A percentile compares a stretch with the other conserved stretches of the same genome.
phyloP scores from a whole-genome alignment of 768 basidiomycete species.

The Mrakia blollopis region DNA sequence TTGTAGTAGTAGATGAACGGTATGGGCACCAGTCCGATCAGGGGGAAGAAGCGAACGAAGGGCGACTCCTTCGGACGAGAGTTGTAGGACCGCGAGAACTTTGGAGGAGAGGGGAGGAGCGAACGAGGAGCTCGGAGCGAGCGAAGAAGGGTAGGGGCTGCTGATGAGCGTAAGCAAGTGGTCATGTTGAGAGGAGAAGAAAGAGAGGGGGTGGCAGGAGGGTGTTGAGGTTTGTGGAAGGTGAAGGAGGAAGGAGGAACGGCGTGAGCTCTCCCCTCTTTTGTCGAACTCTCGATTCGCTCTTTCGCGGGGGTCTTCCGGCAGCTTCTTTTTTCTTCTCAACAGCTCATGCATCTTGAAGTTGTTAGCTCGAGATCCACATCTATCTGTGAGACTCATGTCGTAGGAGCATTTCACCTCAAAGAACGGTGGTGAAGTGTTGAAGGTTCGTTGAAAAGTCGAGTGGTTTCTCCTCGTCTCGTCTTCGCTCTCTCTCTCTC shows the following conservation, averaged over 20 bases:
- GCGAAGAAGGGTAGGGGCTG: slow-evolving; percentile 58
- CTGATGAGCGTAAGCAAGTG: slow-evolving; percentile 55
- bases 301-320: slow-evolving; percentile 19
- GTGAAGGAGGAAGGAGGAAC: background rate
- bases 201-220: slow-evolving; percentile 12
- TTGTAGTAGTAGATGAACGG: too few species aligned
- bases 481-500: too few species aligned
- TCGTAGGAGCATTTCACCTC: too few species aligned
- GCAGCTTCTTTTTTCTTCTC: slow-evolving; percentile 66
- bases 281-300: too few species aligned
- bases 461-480: too few species aligned
- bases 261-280: too few species aligned
- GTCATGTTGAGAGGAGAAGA: background rate
- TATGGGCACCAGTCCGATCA: too few species aligned
- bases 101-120: slow-evolving; percentile 59
- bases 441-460: too few species aligned
- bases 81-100: slow-evolving; percentile 81
- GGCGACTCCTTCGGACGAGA: slow-evolving; percentile 4
- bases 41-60: slow-evolving; percentile 29
- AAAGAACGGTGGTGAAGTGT: too few species aligned
- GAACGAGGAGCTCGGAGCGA: too few species aligned
- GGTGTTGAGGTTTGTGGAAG: slow-evolving; percentile 14
- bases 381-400: slow-evolving; percentile 50
- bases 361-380: slow-evolving; percentile 55
- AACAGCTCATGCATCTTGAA: slow-evolving; percentile 83